These are phyloP conservation scores for Gossypium mustelinum DNA, from an alignment of 345 rosid genomes.

Conservation along the genomic window DNA sequence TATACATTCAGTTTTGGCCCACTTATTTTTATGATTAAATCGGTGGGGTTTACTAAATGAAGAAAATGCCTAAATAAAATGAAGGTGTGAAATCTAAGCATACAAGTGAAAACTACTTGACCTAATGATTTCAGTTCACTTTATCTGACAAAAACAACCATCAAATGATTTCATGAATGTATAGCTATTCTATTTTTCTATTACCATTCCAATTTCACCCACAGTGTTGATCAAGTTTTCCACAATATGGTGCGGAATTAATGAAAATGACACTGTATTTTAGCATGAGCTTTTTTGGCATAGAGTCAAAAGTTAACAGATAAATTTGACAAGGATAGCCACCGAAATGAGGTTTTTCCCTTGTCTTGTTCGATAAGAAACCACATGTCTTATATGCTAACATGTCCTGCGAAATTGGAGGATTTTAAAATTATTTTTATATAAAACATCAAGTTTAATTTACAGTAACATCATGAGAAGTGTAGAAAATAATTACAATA, in stretches of 20 bases:
- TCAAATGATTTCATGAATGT: background rate
- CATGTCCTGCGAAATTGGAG: background rate
- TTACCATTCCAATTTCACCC: too few species aligned
- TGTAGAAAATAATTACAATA: too few species aligned
- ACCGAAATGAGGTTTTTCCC: background rate
- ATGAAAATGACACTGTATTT: background rate
- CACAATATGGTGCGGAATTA: background rate
- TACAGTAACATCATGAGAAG: too few species aligned
- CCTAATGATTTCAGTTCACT: conserved; percentile 14
- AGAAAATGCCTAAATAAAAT: background rate
- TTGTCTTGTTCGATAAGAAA: background rate
- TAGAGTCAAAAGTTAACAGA: background rate
- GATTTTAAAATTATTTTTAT: background rate
- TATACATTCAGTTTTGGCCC: background rate
- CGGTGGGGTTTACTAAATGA: background rate
- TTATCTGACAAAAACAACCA: background rate
- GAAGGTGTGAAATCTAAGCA: conserved; percentile 7
- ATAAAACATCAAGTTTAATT: too few species aligned
- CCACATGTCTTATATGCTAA: background rate
- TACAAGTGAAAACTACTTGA: conserved; percentile 8
- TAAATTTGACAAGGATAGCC: background rate
- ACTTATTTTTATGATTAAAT: background rate
- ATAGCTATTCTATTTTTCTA: too few species aligned
- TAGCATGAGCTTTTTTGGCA: background rate
- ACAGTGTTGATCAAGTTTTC: background rate